Evolutionary conservation across 176 grass and related monocot species (phyloP).

Genomic region (Panicum miliaceum): DNA sequence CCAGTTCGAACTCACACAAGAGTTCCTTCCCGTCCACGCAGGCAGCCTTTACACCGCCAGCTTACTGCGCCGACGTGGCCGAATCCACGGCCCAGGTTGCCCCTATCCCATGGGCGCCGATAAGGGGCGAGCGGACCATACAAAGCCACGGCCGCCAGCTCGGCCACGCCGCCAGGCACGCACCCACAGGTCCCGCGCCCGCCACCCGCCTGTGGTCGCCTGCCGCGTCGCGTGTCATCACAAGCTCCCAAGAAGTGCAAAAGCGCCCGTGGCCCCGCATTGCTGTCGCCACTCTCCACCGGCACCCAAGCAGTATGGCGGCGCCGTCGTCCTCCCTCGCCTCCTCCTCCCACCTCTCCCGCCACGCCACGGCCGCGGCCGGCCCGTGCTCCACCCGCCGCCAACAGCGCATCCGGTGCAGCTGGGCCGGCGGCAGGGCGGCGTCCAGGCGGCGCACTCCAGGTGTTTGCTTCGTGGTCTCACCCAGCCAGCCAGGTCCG

Average conservation of each 20-base stretch:
- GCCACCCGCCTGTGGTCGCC: not conserved
- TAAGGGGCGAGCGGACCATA: conserved; percentile 30
- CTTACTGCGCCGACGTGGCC: not conserved
- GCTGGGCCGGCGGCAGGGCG: conserved; percentile 22
- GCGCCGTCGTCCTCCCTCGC: conserved; percentile 45
- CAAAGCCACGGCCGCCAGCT: conserved; percentile 22
- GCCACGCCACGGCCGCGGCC: not conserved
- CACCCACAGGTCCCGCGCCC: not conserved
- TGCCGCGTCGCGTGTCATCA: not conserved
- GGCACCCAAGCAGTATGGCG: conserved; percentile 5
- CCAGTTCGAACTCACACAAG: too few relatives aligned
- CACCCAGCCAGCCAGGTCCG: conserved; percentile 60
- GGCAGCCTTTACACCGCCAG: not conserved
- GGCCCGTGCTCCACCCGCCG: not conserved
- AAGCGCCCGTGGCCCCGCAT: not conserved
- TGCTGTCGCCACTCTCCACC: not conserved
- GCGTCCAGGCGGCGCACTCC: conserved; percentile 26
- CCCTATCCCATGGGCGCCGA: conserved; percentile 1
- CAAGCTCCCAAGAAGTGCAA: not conserved
- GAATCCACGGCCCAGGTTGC: conserved; percentile 21
- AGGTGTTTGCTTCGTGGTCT: conserved; percentile 68
- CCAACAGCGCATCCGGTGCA: not conserved
- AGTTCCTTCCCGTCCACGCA: not conserved
- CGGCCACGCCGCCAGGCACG: not conserved
- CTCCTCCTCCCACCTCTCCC: conserved; percentile 23